Evolutionary conservation across 1,284 basidiomycete species (phyloP).

Genomic region (Megacollybia platyphylla): DNA sequence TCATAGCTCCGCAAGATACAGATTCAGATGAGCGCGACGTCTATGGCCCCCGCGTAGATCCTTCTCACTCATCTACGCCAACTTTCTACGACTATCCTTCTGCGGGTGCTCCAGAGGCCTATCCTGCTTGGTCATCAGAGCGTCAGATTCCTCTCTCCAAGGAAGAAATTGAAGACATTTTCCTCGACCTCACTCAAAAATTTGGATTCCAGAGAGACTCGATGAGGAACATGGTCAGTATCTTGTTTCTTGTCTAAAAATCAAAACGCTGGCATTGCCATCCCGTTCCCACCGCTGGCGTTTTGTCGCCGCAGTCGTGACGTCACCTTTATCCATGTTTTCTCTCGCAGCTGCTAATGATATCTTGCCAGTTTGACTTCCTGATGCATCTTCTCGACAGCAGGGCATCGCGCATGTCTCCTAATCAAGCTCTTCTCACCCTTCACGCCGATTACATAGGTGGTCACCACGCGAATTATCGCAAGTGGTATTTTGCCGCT

Average conservation of each 20-base stretch:
- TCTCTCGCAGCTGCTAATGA: background rate
- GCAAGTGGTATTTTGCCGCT: slow-evolving; percentile 99
- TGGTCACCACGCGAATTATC: slow-evolving; percentile 92
- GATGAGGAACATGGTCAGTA: slow-evolving; percentile 77
- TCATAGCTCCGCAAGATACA: slow-evolving; percentile 48
- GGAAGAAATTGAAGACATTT: slow-evolving; percentile 98
- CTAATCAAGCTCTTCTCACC: slow-evolving; percentile 88
- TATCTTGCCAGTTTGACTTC: slow-evolving; percentile 75
- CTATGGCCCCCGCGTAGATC: slow-evolving; percentile 53
- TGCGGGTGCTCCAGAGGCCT: slow-evolving; percentile 56
- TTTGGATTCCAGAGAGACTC: slow-evolving; percentile 96
- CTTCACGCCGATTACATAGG: slow-evolving; percentile 99
- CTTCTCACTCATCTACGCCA: slow-evolving; percentile 51
- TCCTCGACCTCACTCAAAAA: slow-evolving; percentile 96
- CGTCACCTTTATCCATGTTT: background rate
- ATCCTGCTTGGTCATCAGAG: slow-evolving; percentile 89
- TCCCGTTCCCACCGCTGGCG: background rate
- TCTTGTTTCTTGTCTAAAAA: slow-evolving; percentile 1
- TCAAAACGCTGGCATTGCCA: background rate
- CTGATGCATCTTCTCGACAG: slow-evolving; percentile 97
- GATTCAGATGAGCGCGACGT: slow-evolving; percentile 61
- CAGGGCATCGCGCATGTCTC: slow-evolving; percentile 94
- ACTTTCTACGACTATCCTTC: slow-evolving; percentile 45
- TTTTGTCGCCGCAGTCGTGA: background rate
- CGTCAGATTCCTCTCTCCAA: slow-evolving; percentile 92